Conservation (phyloP, 352 stramenopile genomes). For the Hyphochytrium catenoides region DNA sequence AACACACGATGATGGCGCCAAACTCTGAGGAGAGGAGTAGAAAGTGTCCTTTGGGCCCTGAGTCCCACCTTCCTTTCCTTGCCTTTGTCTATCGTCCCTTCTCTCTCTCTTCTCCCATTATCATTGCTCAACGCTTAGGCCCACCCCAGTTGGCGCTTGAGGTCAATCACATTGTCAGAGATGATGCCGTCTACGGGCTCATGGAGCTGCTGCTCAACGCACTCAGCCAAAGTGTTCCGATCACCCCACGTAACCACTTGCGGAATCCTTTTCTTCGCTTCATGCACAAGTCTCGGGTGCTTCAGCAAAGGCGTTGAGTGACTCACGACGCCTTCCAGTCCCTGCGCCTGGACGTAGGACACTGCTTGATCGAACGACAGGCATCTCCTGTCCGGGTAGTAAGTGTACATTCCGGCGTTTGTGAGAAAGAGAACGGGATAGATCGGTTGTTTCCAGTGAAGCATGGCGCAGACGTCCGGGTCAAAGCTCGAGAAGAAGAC, state of each 20-base stretch:
- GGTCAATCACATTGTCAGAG: conserved; percentile 50
- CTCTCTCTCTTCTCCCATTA: no score
- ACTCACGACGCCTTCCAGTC: conserved; percentile 33
- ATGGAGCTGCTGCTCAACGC: conserved; percentile 30
- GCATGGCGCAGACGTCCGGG: conserved; percentile 25
- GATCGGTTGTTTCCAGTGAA: conserved; percentile 34
- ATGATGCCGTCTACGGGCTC: conserved; percentile 48
- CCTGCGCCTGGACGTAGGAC: conserved; percentile 30
- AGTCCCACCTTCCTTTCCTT: no score
- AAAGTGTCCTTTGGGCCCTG: no score
- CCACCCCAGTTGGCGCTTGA: no score
- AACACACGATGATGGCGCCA: no score
- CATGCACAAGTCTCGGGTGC: conserved; percentile 17
- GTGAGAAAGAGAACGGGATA: conserved; percentile 50
- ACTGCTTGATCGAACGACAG: conserved; percentile 32
- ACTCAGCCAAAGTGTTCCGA: conserved; percentile 36
- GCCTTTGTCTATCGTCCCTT: no score
- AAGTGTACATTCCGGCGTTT: conserved; percentile 13
- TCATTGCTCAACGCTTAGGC: no score
- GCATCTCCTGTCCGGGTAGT: conserved; percentile 16
- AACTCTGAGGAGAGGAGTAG: no score
- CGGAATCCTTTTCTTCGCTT: conserved; percentile 19
- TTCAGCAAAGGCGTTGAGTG: conserved; percentile 38
- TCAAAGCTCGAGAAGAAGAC: conserved; percentile 63
- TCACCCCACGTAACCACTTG: conserved; percentile 44